Base-by-base conservation (phyloP, 768 basidiomycete species). In the Tylopilus plumbeoviolaceoides region DNA sequence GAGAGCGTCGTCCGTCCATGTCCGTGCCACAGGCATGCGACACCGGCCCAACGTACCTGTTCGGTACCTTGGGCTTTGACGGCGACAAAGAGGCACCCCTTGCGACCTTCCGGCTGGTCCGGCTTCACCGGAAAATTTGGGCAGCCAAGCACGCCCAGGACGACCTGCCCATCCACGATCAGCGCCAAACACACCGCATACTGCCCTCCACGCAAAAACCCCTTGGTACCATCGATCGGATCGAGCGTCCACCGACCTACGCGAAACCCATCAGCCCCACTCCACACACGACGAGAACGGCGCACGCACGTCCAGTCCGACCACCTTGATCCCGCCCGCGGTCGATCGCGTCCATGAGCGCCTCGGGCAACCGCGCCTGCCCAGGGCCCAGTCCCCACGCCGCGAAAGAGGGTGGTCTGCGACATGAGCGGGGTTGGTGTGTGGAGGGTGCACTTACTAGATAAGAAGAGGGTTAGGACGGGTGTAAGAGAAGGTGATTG, bases 181-280 rank as follows among this genome's bases (percentile, higher is more conserved):
- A 97, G 75, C 0, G 92, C 87, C 10, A 95, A 72, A 68, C 94
- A 95, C 18, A 97, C 90, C 5, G 93, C 93, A 65, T 92, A 97
- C 68, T 97, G 93, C 53, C 87, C 91, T 4, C 91, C 91, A 4
- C 94, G 82, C 20, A 95, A 75, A 75, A 97, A 95, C 1, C 93
- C 94, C 65, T 91, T 92, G 9, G 93, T 97, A 6, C 94, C 94
- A 69, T 95, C 93, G 53, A 97, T 92, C 47, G 90, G 87, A 67
- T 90, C 89, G 47, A 91, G 81, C 1, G 87, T 89, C 90, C 90
- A 92, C 77, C 89, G 85, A 27, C 87, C 89, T 89, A 44, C 4
- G 3, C 38, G n/a, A n/a, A n/a, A n/a, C 10, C 31, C 21, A 10
- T 57, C n/a, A 57, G 31, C 25, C 35, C n/a, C 25, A 28, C n/a